Base-by-base conservation (phyloP, 345 rosid species). In the Sonneratia alba region DNA sequence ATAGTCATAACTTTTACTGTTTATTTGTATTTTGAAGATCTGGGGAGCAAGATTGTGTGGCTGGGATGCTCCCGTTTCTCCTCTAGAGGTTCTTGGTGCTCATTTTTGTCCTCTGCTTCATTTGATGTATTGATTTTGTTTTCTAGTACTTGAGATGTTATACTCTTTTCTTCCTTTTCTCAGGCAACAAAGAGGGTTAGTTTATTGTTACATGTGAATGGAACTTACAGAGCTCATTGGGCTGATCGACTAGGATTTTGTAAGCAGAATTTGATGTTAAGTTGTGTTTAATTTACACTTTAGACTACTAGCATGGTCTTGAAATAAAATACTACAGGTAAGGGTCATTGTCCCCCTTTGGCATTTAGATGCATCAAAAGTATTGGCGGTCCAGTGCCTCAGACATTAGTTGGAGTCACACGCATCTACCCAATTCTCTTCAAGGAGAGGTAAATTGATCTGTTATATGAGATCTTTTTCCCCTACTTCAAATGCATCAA, bases 221-320 rank as follows among this genome's bases (percentile, higher is more conserved):
- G 97, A 71, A 91, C 98, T 19, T 88, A 87, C 72, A 88, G 98
- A 87, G 89, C 96, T 83, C 96, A 87, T 53, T 94, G 98, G 98
- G 93, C 92, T 61, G 97, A 90, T 74, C 85, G 85, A 70, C 83
- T 94, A 71, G 98, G 98, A 73, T 88, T 94, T 69, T 88, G 98
- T 91, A 87, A 87, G 97, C 75, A 68, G 69, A 66, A 37, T 42
- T 72, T 36, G 76, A 70, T 32, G 57, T 76, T 75, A 70, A 70
- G 36, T 76, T 40, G 62, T 62, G 49, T 71, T 71, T 68, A 45
- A 40, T 21, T 61, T 75, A 47, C 65, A 18, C 24, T 6, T 27
- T 32, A 24, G 34, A 22, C 38, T 36, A 13, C 12, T 61, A 18
- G 42, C 14, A 70, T 63, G 48, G 68, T 22, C 63, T 57, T 64